Base-by-base conservation (phyloP, 2,329 filamentous ascomycete genomes). In the Pleoardoris graminearum region DNA sequence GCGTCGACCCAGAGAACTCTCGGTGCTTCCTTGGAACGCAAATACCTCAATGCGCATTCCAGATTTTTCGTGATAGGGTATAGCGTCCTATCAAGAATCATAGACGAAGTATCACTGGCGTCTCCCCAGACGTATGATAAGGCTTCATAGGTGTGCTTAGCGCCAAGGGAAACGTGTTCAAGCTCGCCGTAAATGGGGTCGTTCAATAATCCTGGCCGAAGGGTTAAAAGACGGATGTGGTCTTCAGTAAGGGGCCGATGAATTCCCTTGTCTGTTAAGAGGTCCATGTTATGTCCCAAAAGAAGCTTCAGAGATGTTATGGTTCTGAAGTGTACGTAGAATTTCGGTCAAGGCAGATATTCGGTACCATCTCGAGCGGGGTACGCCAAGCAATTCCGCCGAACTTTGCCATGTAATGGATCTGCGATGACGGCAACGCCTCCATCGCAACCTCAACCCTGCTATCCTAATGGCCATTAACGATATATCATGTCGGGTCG, bases 401-500 rank as follows among this genome's bases (percentile, higher is more conserved):
- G 25, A 27, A 27, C 25, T 27, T 27, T 27, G 25, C 25, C 25
- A 27, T 27, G 25, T 27, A 27, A 27, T 27, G 25, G 25, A 27
- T 27, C 25, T 27, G 25, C 25, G 25, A 27, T 27, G 25, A 10
- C 25, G 25, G 25, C 25, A 27, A 27, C 25, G 25, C 25, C 25
- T 27, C 25, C 25, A 27, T 27, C 25, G 25, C 25, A 27, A 27
- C 25, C 25, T 27, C 25, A 27, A 27, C 25, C 25, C 25, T 27
- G 25, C 25, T 27, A 27, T 27, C 25, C 43, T 36, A 33, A 53
- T 53, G 37, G 50, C 50, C 36, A 48, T 46, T 48, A 48, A n/a
- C 36, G 43, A 48, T 27, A 48, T 37, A 38, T 23, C 50, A 43
- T 48, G 50, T 48, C 43, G 43, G 35, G 50, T 53, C 43, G 50